Percentiles rank a stretch among this genome's conserved stretches.
These are phyloP conservation scores for Quercus mongolica DNA, from an alignment of 306 rosid genomes.

Conservation along the genomic window DNA sequence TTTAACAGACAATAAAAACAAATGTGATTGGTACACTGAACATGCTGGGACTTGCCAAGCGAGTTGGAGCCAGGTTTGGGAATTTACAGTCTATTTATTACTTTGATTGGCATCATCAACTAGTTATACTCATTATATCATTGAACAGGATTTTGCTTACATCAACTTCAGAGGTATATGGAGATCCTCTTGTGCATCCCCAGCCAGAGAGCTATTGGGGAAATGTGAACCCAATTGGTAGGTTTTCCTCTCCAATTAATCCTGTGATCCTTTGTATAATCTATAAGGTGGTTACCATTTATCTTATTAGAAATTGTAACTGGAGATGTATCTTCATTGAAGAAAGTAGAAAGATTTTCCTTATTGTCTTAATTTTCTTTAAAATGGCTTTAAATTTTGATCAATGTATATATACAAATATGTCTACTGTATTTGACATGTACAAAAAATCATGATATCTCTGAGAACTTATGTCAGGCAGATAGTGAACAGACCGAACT, in stretches of 20 bases:
- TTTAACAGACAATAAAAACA: slow-evolving; percentile 84
- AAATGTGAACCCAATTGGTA: slow-evolving; percentile 97
- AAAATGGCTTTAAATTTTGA: neutral
- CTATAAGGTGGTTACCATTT: slow-evolving; percentile 4
- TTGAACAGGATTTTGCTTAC: slow-evolving; percentile 87
- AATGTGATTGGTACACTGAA: slow-evolving; percentile 95
- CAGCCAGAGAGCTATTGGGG: slow-evolving; percentile 96
- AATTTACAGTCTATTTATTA: neutral
- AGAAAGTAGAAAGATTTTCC: neutral
- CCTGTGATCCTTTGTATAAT: slow-evolving; percentile 13
- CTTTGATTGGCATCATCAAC: slow-evolving; percentile 8
- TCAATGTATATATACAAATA: neutral
- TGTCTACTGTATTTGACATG: neutral
- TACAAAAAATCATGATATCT: neutral
- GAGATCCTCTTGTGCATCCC: slow-evolving; percentile 95
- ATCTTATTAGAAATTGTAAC: neutral
- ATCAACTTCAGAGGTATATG: slow-evolving; percentile 94
- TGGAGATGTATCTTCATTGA: neutral
- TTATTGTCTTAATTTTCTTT: neutral
- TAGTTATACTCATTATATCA: slow-evolving; percentile 21
- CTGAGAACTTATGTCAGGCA: neutral
- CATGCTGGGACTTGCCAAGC: slow-evolving; percentile 98
- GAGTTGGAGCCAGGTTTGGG: slow-evolving; percentile 93
- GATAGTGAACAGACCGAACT: neutral
- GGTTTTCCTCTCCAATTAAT: slow-evolving; percentile 24